A percentile compares a stretch with the other conserved stretches of the same genome.
Evolutionary conservation across 1,284 basidiomycete species (phyloP).

Genomic region (Malassezia yamatoensis): DNA sequence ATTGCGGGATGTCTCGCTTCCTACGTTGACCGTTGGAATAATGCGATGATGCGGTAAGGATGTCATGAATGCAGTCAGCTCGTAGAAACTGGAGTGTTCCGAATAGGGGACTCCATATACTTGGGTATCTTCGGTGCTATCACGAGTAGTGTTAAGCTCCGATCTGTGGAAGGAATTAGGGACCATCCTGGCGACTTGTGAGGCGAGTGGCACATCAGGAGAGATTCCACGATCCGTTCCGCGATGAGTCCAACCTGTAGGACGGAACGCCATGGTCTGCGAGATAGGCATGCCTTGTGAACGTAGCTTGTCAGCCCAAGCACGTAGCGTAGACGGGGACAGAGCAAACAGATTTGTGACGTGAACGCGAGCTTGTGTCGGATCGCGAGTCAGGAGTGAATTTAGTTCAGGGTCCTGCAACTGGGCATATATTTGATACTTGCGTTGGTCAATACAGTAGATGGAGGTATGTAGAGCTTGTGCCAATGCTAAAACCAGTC

Average conservation of each 20-base stretch:
- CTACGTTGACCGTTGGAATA: slow-evolving; percentile 58
- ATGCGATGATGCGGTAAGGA: slow-evolving; percentile 7
- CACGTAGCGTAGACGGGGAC: slow-evolving; percentile 64
- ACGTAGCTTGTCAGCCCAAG: slow-evolving; percentile 57
- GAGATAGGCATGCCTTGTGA: slow-evolving; percentile 65
- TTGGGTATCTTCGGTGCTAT: slow-evolving; percentile 61
- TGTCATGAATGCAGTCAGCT: slow-evolving; percentile 10
- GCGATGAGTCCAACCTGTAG: slow-evolving; percentile 85
- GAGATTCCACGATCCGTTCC: slow-evolving; percentile 57
- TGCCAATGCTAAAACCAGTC: slow-evolving; percentile 88
- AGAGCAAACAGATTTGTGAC: slow-evolving; percentile 71
- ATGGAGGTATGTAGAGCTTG: slow-evolving; percentile 70
- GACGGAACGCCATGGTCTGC: slow-evolving; percentile 70
- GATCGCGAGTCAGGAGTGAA: slow-evolving; percentile 65
- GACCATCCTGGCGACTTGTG: slow-evolving; percentile 57
- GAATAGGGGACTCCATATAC: slow-evolving; percentile 82
- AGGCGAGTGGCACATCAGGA: slow-evolving; percentile 15
- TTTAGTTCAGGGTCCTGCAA: slow-evolving; percentile 59
- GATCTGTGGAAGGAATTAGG: slow-evolving; percentile 59
- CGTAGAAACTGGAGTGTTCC: slow-evolving; percentile 62
- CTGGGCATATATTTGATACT: slow-evolving; percentile 36
- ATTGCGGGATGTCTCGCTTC: slow-evolving; percentile 56
- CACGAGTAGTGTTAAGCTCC: slow-evolving; percentile 62
- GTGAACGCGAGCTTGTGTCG: slow-evolving; percentile 67
- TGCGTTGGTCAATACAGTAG: slow-evolving; percentile 64